Percentiles rank a stretch among this genome's conserved stretches.
Conservation (phyloP, 2,329 filamentous ascomycete species). For the Monosporascus sp. region DNA sequence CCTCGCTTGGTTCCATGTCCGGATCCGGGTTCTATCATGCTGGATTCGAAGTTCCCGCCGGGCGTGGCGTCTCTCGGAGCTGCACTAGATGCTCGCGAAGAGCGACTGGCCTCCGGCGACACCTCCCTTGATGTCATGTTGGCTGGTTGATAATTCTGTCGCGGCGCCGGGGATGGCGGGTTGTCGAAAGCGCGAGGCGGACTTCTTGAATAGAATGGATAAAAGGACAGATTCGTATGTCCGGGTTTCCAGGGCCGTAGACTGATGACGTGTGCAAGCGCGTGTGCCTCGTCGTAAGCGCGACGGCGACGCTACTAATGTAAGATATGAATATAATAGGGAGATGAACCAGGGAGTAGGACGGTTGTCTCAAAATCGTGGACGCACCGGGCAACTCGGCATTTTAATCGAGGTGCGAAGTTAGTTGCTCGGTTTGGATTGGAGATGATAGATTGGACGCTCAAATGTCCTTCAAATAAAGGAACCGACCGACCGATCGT, state of each 20-base stretch:
- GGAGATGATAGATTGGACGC: too few relatives aligned
- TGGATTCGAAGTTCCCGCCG: conserved; percentile 19
- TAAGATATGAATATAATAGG: neutral
- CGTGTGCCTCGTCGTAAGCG: too few relatives aligned
- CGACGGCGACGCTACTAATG: neutral
- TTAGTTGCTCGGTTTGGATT: too few relatives aligned
- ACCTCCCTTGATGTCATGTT: conserved; percentile 23
- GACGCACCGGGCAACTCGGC: neutral
- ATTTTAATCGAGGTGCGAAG: neutral
- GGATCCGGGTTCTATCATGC: conserved; percentile 18
- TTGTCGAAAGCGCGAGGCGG: too few relatives aligned
- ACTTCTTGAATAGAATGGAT: too few relatives aligned
- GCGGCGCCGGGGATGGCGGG: neutral
- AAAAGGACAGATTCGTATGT: too few relatives aligned
- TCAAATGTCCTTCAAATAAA: too few relatives aligned
- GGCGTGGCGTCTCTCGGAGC: conserved; percentile 14
- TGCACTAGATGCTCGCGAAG: conserved; percentile 20
- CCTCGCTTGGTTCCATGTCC: conserved; percentile 17
- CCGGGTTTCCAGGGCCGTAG: too few relatives aligned
- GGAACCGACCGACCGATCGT: too few relatives aligned
- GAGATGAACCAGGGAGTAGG: neutral
- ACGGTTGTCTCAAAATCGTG: neutral
- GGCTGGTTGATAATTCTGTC: neutral
- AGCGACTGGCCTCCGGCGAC: conserved; percentile 15
- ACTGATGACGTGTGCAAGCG: too few relatives aligned